Percentiles rank a stretch among this genome's conserved stretches.
phyloP scores from a whole-genome alignment of 768 basidiomycete species.

The Lepiota venenata region DNA sequence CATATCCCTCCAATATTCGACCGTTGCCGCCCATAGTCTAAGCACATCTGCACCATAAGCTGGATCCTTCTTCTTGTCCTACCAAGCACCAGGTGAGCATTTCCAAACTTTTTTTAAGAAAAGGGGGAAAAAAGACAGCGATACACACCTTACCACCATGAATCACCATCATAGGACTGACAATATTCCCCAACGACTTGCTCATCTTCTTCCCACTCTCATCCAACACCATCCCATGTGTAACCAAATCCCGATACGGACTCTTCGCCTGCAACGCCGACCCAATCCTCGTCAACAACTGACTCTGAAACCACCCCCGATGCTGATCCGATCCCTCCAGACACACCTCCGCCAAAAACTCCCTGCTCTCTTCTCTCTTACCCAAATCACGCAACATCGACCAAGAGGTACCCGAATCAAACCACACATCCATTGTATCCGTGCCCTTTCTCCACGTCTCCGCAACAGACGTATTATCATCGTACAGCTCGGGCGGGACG shows the following conservation, averaged over 20 bases:
- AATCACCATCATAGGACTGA: slow-evolving; percentile 81
- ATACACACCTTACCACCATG: slow-evolving; percentile 67
- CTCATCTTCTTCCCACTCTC: slow-evolving; percentile 94
- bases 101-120: not conserved
- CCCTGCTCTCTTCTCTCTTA: slow-evolving; percentile 23
- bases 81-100: slow-evolving; percentile 3
- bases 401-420: slow-evolving; percentile 96
- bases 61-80: slow-evolving; percentile 71
- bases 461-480: slow-evolving; percentile 23
- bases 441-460: slow-evolving; percentile 69
- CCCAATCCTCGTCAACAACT: slow-evolving; percentile 78
- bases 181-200: slow-evolving; percentile 91
- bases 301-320: slow-evolving; percentile 98
- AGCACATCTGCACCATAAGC: slow-evolving; percentile 85
- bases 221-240: slow-evolving; percentile 96
- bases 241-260: slow-evolving; percentile 80
- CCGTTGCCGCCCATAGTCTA: slow-evolving; percentile 88
- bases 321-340: slow-evolving; percentile 97
- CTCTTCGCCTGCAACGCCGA: slow-evolving; percentile 22
- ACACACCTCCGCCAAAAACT: slow-evolving; percentile 75
- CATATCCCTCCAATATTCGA: slow-evolving; percentile 88
- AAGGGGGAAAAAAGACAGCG: not conserved
- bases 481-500: slow-evolving; percentile 55
- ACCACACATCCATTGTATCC: slow-evolving; percentile 99
- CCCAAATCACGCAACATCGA: slow-evolving; percentile 56